Conservation (phyloP, 139 green algal genomes). For the Protoeuglena noctilucae region DNA sequence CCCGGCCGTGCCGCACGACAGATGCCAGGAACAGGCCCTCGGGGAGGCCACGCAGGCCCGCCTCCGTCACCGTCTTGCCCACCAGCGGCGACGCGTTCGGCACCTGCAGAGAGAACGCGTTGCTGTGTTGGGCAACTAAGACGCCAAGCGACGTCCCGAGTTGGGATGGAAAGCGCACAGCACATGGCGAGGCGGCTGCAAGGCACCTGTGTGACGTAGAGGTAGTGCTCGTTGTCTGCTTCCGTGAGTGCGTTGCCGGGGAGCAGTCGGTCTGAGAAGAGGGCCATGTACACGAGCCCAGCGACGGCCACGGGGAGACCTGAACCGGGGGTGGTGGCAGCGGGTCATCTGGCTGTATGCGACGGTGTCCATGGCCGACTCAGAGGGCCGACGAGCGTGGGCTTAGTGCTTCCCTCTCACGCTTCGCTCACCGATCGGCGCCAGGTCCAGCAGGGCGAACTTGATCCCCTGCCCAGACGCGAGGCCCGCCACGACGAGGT, state of each 20-base stretch:
- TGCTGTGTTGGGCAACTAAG: too few relatives aligned
- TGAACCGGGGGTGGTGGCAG: too few relatives aligned
- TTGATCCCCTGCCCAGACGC: neutral
- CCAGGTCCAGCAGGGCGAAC: neutral
- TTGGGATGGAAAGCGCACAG: neutral
- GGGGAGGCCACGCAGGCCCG: constrained; percentile 21
- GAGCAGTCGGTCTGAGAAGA: constrained; percentile 7
- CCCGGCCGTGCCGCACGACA: constrained; percentile 8
- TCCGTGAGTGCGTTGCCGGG: constrained; percentile 3
- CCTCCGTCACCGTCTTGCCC: constrained; percentile 11
- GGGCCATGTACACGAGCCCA: constrained; percentile 17
- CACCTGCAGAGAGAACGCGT: too few relatives aligned
- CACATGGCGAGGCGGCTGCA: neutral
- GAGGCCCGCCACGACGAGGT: constrained; percentile 53
- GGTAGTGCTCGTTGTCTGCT: neutral
- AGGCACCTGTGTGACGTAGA: neutral
- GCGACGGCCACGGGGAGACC: constrained; percentile 5
- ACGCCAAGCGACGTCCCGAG: too few relatives aligned
- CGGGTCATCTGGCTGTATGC: too few relatives aligned
- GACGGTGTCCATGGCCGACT: too few relatives aligned
- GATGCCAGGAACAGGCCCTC: constrained; percentile 27
- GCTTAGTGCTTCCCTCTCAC: too few relatives aligned
- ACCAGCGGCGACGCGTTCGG: constrained; percentile 10
- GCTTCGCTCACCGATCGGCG: too few relatives aligned
- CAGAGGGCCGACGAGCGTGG: too few relatives aligned